Conservation (phyloP, 2,329 filamentous ascomycete genomes). For the Aspergillus brunneoviolaceus region DNA sequence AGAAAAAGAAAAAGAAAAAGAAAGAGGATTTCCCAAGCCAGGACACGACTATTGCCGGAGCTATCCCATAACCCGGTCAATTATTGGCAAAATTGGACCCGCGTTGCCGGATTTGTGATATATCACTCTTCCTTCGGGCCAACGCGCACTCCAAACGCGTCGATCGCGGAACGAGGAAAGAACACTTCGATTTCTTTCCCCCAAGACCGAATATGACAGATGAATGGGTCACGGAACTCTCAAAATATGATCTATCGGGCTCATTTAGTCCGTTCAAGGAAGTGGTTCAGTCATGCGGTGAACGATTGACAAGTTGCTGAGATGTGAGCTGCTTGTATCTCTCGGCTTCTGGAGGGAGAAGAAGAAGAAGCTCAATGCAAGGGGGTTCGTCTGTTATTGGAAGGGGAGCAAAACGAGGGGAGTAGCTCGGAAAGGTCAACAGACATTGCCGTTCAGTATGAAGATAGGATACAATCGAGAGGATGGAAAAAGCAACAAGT, state of each 20-base stretch:
- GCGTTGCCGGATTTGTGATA: constrained; percentile 8
- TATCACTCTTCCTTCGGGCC: constrained; percentile 2
- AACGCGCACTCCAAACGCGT: constrained; percentile 2
- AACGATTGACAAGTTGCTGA: background rate
- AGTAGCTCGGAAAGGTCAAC: background rate
- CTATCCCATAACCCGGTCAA: background rate
- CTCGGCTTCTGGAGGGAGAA: background rate
- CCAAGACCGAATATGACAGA: constrained; percentile 16
- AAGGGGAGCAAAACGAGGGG: constrained; percentile 16
- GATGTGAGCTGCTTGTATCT: background rate
- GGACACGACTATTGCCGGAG: constrained; percentile 1
- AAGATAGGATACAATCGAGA: background rate
- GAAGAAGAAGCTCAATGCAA: constrained; percentile 15
- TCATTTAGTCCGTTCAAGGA: background rate
- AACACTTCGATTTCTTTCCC: constrained; percentile 4
- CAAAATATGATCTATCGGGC: background rate
- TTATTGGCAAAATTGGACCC: background rate
- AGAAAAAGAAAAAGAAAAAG: too few relatives aligned
- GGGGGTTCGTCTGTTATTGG: constrained; percentile 14
- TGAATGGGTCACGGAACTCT: constrained; percentile 8
- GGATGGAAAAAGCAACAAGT: constrained; percentile 1
- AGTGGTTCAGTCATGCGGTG: constrained; percentile 9
- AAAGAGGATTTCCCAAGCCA: background rate
- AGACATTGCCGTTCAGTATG: background rate
- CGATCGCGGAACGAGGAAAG: constrained; percentile 8